These are phyloP conservation scores for Noccaea bulbosa DNA, from an alignment of 345 rosid species.

Conservation along the genomic window DNA sequence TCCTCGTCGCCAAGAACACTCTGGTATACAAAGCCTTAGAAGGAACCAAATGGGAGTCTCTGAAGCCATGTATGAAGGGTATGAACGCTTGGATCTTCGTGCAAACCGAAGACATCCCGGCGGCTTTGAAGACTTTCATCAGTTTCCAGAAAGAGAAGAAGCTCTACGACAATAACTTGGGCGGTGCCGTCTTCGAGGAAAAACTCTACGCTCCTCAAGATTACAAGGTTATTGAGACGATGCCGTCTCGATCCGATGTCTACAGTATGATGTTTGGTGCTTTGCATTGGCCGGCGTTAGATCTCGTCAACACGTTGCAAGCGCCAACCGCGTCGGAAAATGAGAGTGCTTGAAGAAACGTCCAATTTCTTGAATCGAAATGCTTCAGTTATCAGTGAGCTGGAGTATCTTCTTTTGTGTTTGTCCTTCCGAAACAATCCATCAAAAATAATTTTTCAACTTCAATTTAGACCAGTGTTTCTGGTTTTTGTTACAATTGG, in stretches of 20 bases:
- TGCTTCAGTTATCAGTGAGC: slow-evolving; percentile 30
- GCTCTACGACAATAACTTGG: slow-evolving; percentile 68
- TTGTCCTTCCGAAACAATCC: slow-evolving; percentile 5
- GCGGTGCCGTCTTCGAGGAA: slow-evolving; percentile 92
- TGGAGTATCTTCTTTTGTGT: slow-evolving; percentile 31
- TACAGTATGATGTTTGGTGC: slow-evolving; percentile 72
- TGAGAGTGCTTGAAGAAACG: slow-evolving; percentile 45
- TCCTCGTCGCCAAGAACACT: slow-evolving; percentile 85
- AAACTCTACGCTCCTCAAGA: slow-evolving; percentile 77
- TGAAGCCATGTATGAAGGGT: slow-evolving; percentile 94
- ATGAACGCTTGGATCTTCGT: slow-evolving; percentile 97
- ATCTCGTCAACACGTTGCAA: slow-evolving; percentile 77
- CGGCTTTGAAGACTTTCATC: slow-evolving; percentile 75
- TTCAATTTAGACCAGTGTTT: slow-evolving; percentile 10
- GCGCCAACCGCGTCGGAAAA: slow-evolving; percentile 54
- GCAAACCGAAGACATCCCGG: slow-evolving; percentile 83
- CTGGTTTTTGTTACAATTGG: slow-evolving; percentile 23
- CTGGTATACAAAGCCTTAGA: slow-evolving; percentile 82
- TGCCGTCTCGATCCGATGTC: slow-evolving; percentile 80
- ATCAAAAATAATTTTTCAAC: slow-evolving; percentile 8
- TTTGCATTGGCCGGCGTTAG: slow-evolving; percentile 76
- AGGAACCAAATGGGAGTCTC: slow-evolving; percentile 80
- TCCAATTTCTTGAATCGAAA: slow-evolving; percentile 45
- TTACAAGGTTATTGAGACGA: slow-evolving; percentile 67
- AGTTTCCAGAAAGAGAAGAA: slow-evolving; percentile 75